Base-by-base conservation (phyloP, 768 basidiomycete genomes). In the Xerocomus spinulosus region DNA sequence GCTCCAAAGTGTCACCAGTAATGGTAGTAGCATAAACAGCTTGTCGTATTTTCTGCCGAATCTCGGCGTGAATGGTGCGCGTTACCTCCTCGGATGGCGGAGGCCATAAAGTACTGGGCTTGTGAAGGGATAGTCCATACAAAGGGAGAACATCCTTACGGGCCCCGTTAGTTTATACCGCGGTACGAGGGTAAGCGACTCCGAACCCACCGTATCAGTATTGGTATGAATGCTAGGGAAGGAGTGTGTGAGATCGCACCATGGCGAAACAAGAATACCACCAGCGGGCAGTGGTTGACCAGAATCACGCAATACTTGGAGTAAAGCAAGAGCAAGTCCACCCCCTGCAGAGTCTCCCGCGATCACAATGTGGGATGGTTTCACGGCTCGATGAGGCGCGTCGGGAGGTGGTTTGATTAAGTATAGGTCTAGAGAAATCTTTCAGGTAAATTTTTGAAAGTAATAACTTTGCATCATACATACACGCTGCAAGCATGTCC, bases 321-420 rank as follows among this genome's bases (percentile, higher is more conserved):
- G 75, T 24, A 96, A 73, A 4, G 92, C 85, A 42, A 97, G 69
- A 1, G 81, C 78, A 12, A 97, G 71, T 0, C 92, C 92, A 8
- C 93, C 96, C 6, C 96, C 96, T 0, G 95, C 94, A 18, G 91
- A 93, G 68, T 93, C 92, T 3, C 96, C 96, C 0, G 84, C 84
- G 15, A 98, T 71, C 10, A 97, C 78, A 29, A 99, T 86, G 55
- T 85, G 83, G 0, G 76, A 74, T 0, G 96, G 92, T 37, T 84
- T 76, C 5, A 99, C 82, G 0, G 95, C 80, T 13, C 69, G 66
- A 68, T 98, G 96, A 17, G 78, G 72, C 5, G 89, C 82, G 3
- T 73, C 86, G 7, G 81, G 73, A 6, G 95, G 95, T 1, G 95
- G 93, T n/a, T 76, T 72, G 50, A 94, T 92, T 21, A 99, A 73